Base-by-base conservation (phyloP, 2,329 filamentous ascomycete species). In the Neonectria hederae region DNA sequence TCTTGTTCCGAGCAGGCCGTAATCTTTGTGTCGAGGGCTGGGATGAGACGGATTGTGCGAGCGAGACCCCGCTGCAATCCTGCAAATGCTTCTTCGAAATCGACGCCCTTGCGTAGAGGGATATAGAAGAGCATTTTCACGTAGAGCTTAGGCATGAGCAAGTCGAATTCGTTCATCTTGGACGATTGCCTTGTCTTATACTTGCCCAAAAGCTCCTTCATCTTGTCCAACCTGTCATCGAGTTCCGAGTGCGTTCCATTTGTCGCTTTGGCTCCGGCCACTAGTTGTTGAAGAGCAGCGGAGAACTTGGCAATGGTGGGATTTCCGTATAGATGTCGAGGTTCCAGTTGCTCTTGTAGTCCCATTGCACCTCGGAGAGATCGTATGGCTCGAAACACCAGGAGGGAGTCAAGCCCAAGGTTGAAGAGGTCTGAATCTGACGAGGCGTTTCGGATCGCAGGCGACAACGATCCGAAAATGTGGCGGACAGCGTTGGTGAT, bases 251-350 rank as follows among this genome's bases (percentile, higher is more conserved):
- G 38, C 38, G 8, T 32, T 13, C 48, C 35, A 1, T 43, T 46
- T 5, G 21, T 13, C 8, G 10, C 54, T 5, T 57, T 65, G 7
- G 54, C 51, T 53, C 68, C 64, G 10, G 65, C 63, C 22, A 59
- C 46, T 14, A 76, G 49, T 4, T 62, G 60, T 6, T 58, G 63
- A n/a, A 80, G 51, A 0, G 61, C 55, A 11, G 67, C 60, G 24
- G 76, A 69, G 21, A 80, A 72, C 11, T 68, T 74, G 32, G 30
- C 40, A 28, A 75, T 63, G 0, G 74, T 76, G 4, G 74, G 72
- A 19, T 77, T 78, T 14, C 74, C 76, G 54, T 80, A 80, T 5
- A 80, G 48, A 53, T 79, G 74, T 17, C 78, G 72, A 6, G 77
- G 74, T 9, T 74, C 72, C 35, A 80, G 63, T 55, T 69, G 49